Base-by-base conservation (phyloP, 306 rosid genomes). In the Cicer yamashitae region DNA sequence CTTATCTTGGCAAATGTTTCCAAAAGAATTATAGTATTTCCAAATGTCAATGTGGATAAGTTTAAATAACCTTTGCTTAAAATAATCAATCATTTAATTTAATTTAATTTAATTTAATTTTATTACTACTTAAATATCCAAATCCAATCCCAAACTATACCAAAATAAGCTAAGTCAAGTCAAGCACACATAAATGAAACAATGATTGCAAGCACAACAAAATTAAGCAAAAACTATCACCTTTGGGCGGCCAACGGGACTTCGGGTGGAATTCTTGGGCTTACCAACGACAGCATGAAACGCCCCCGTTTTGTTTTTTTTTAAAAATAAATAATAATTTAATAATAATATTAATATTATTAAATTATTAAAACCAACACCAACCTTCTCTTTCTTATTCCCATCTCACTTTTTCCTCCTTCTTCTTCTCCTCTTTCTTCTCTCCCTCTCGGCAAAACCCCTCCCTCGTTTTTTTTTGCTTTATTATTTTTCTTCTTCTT, bases 201-300 rank as follows among this genome's bases (percentile, higher is more conserved):
- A 18, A 12, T 34, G 41, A 61, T 56, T 7, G 37, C n/a, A 46
- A 70, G 10, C 3, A 47, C 3, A 39, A 68, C 1, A 14, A 62
- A 30, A 3, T 30, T 30, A 25, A 38, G 54, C 11, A 17, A 46
- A 9, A 2, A 1, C 6, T 3, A 83, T n/a, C 10, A 92, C 93
- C 96, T 92, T 88, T 1, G 97, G 93, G 75, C 93, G 89, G 52
- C 97, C 96, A 11, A 88, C 91, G 3, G 91, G 82, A 77, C 85
- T 84, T 2, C 82, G 68, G 0, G 65, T 1, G 5, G 77, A 17
- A 41, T 54, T 77, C 13, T 57, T 81, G 41, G 84, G 77, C 65
- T 73, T 80, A 14, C 50, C 76, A 0, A 30, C 46, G 1, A 79
- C 82, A 0, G 80, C 77, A n/a, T n/a, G n/a, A n/a, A n/a, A n/a